Percentiles rank a stretch among this genome's conserved stretches.
Evolutionary conservation across 1,284 basidiomycete genomes (phyloP).

Genomic region (Pyrrhoderma noxium): DNA sequence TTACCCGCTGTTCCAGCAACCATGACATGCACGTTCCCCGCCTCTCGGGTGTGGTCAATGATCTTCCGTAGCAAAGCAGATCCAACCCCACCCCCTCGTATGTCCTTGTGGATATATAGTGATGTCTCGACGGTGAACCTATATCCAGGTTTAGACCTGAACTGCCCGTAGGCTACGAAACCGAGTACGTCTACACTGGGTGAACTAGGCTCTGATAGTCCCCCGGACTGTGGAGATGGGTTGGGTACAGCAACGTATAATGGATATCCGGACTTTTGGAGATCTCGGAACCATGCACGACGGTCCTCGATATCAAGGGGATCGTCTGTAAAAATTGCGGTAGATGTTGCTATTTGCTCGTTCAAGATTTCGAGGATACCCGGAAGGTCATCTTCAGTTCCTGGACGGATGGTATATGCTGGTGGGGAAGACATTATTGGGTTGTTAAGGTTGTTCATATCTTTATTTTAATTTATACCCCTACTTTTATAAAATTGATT

Average conservation of each 20-base stretch:
- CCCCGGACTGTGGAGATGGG: too few species aligned
- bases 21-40: slow-evolving; percentile 2
- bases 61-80: background rate
- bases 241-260: slow-evolving; percentile 13
- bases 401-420: slow-evolving; percentile 5
- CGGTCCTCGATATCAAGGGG: slow-evolving; percentile 9
- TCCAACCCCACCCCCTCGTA: background rate
- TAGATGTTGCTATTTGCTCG: slow-evolving; percentile 3
- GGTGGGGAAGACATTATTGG: background rate
- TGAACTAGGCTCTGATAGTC: too few species aligned
- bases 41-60: background rate
- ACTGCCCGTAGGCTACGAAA: slow-evolving; percentile 3
- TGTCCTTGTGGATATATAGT: slow-evolving; percentile 8
- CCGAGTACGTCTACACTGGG: slow-evolving; percentile 1
- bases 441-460: background rate
- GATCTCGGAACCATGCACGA: slow-evolving; percentile 3
- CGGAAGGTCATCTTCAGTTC: slow-evolving; percentile 2
- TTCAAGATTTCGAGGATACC: slow-evolving; percentile 11
- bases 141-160: slow-evolving; percentile 5
- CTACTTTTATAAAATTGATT: too few species aligned
- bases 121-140: slow-evolving; percentile 4
- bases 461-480: background rate
- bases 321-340: slow-evolving; percentile 3
- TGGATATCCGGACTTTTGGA: background rate
- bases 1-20: background rate